phyloP scores from a whole-genome alignment of 2,329 filamentous ascomycete genomes.

The Cyanodermella asteris region DNA sequence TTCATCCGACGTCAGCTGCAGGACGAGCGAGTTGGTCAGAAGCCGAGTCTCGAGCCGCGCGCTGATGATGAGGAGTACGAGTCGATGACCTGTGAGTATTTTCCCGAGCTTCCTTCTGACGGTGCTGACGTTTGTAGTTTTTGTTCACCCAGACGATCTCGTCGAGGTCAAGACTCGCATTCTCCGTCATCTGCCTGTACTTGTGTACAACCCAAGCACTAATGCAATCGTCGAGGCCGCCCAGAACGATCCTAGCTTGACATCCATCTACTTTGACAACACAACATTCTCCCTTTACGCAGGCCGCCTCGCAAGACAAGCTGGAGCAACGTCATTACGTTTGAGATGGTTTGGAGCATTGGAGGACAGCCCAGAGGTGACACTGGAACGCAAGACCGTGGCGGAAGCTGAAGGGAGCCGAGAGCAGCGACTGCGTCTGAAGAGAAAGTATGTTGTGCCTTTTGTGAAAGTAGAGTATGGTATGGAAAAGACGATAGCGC shows the following conservation, averaged over 20 bases:
- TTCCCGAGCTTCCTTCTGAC: not conserved
- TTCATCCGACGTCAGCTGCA: constrained; percentile 73
- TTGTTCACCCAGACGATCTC: constrained; percentile 88
- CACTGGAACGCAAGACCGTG: constrained; percentile 75
- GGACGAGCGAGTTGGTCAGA: constrained; percentile 21
- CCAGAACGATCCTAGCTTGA: constrained; percentile 68
- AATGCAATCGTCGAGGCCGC: constrained; percentile 61
- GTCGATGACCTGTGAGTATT: constrained; percentile 57
- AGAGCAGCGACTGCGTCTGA: constrained; percentile 64
- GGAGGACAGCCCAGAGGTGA: constrained; percentile 53
- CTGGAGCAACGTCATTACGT: constrained; percentile 61
- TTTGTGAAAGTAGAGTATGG: constrained; percentile 76
- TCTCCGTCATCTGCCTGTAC: constrained; percentile 66
- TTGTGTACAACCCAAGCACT: constrained; percentile 78
- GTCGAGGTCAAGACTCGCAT: constrained; percentile 95
- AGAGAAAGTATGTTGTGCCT: constrained; percentile 77
- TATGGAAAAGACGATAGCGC: constrained; percentile 75
- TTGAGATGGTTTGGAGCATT: constrained; percentile 85
- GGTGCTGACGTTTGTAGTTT: constrained; percentile 34
- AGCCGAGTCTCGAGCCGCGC: constrained; percentile 22
- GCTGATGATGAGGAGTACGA: constrained; percentile 44
- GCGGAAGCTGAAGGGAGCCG: constrained; percentile 54
- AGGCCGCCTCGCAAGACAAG: constrained; percentile 56
- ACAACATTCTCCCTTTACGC: constrained; percentile 67
- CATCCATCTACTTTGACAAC: constrained; percentile 90